A percentile compares a stretch with the other conserved stretches of the same genome.
Conservation (phyloP, 2,329 filamentous ascomycete genomes). For the Xylaria arbuscula region DNA sequence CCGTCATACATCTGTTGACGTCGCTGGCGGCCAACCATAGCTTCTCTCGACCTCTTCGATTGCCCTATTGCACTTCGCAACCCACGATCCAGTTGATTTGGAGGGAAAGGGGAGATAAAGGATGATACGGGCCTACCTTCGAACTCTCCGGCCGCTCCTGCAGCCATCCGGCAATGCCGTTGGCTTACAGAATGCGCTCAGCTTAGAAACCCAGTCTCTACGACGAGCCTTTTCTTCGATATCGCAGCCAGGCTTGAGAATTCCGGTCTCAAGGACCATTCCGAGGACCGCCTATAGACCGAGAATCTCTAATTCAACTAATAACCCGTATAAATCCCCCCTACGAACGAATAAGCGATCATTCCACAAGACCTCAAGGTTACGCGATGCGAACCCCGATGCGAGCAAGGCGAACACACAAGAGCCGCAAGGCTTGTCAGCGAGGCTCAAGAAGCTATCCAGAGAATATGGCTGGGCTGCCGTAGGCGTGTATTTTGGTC, state of each 20-base stretch:
- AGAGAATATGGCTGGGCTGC: conserved; percentile 96
- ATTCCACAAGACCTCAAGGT: conserved; percentile 45
- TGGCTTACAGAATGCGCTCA: conserved; percentile 36
- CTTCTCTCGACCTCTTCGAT: background rate
- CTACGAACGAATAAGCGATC: conserved; percentile 41
- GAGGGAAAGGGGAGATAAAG: conserved; percentile 23
- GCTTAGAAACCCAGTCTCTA: conserved; percentile 36
- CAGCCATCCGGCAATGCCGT: conserved; percentile 29
- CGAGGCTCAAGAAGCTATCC: conserved; percentile 82
- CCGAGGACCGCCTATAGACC: conserved; percentile 33
- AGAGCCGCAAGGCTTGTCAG: conserved; percentile 65
- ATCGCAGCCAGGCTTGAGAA: conserved; percentile 28
- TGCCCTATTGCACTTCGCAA: background rate
- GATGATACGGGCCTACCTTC: conserved; percentile 38
- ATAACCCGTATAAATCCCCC: conserved; percentile 32
- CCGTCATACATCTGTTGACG: conserved; percentile 9
- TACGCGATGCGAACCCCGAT: conserved; percentile 43
- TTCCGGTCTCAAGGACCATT: conserved; percentile 26
- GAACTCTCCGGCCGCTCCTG: conserved; percentile 33
- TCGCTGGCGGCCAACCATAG: background rate
- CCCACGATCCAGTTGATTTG: background rate
- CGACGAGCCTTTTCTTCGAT: conserved; percentile 40
- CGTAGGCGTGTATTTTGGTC: conserved; percentile 85
- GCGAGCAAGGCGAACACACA: conserved; percentile 36
- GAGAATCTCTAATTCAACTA: conserved; percentile 29